A percentile compares a stretch with the other conserved stretches of the same genome.
Evolutionary conservation across 2,329 filamentous ascomycete species (phyloP).

Genomic region (Didymella pinodella): DNA sequence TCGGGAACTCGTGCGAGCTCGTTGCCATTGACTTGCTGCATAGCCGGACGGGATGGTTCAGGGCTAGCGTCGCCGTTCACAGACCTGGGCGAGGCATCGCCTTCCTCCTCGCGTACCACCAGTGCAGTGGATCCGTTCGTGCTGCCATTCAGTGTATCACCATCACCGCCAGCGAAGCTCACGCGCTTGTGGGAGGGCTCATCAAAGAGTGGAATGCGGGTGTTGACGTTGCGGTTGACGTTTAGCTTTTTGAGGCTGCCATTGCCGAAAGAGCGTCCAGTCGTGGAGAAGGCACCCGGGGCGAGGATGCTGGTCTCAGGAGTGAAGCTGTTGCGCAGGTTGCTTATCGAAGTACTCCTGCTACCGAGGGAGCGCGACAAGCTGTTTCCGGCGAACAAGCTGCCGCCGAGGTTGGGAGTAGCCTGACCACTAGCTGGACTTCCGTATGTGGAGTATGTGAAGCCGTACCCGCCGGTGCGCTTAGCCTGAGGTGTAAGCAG

Average conservation of each 20-base stretch:
- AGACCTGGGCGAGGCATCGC: slow-evolving; percentile 62
- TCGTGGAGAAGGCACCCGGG: slow-evolving; percentile 82
- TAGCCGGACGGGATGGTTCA: slow-evolving; percentile 63
- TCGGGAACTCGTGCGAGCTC: slow-evolving; percentile 83
- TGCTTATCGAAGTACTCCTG: slow-evolving; percentile 83
- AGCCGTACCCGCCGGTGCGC: slow-evolving; percentile 77
- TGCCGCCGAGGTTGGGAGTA: slow-evolving; percentile 72
- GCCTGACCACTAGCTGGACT: slow-evolving; percentile 71
- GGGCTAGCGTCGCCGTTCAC: slow-evolving; percentile 51
- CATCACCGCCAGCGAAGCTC: slow-evolving; percentile 75
- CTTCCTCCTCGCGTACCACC: slow-evolving; percentile 58
- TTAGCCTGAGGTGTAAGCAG: slow-evolving; percentile 81
- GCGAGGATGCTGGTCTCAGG: slow-evolving; percentile 85
- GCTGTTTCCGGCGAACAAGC: slow-evolving; percentile 60
- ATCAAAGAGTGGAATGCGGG: slow-evolving; percentile 68
- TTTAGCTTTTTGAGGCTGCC: slow-evolving; percentile 84
- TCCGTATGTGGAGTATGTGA: slow-evolving; percentile 91
- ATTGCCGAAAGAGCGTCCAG: slow-evolving; percentile 49
- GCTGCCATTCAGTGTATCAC: slow-evolving; percentile 54
- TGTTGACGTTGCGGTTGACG: slow-evolving; percentile 86
- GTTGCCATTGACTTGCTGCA: slow-evolving; percentile 75
- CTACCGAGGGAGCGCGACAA: slow-evolving; percentile 78
- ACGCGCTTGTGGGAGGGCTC: slow-evolving; percentile 71
- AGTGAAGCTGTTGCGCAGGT: slow-evolving; percentile 80
- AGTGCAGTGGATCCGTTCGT: slow-evolving; percentile 59